Base-by-base conservation (phyloP, 257 asterid species). In the Solanum megistacrolobum region DNA sequence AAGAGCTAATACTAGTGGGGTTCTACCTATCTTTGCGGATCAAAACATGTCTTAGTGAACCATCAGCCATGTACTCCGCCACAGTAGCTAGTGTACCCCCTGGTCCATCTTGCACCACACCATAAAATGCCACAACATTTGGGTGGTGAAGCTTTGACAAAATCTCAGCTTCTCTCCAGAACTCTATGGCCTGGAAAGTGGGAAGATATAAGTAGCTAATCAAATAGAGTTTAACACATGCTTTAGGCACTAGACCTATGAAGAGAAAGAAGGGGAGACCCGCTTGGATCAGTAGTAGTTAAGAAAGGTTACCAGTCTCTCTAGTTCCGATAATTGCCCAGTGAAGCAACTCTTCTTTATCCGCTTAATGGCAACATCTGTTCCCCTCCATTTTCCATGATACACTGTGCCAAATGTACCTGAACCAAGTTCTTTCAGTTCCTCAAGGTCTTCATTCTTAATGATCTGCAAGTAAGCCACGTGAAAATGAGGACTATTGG, bases 331-430 rank as follows among this genome's bases (percentile, higher is more conserved):
- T 86, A 92, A 94, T 84, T 95, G 93, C 65, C 97, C 98, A 62
- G 93, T 91, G 89, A 96, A 95, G 91, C 98, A 96, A 89, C 94
- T 93, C 86, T 94, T 93, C 89, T 95, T 96, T 87, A 96, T 96
- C 71, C 98, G 93, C 90, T 96, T 96, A 86, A 96, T 96, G 72
- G 98, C 98, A 31, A 96, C 98, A 92, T 96, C 98, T 0, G 98
- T 93, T 90, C 95, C 95, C 79, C 95, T 89, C 95, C 95, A 93
- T 88, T 93, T 93, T 73, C 95, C 95, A 86, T 93, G 95, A 87
- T 91, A 93, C 52, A 93, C 94, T 11, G 94, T 93, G 87, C 95
- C 95, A 88, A 93, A 93, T 89, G 95, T 89, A 82, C 95, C 95
- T 87, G 95, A 88, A 86, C 95, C 95, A 34, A 93, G 94, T 85